phyloP scores from a whole-genome alignment of 148 eudicot genomes.

The Diospyros kaki region DNA sequence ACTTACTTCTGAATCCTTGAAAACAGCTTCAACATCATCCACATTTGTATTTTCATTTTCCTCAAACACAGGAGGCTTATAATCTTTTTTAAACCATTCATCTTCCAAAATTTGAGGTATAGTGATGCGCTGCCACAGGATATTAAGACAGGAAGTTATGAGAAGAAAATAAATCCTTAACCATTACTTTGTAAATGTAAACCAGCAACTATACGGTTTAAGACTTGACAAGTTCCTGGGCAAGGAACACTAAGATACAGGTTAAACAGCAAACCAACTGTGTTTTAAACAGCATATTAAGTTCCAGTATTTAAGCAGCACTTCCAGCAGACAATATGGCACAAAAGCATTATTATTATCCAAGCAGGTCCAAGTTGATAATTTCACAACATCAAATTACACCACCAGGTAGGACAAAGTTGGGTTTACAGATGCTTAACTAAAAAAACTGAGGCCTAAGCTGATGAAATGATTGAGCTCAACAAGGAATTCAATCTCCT shows the following conservation, averaged over 20 bases:
- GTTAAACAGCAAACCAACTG: background rate
- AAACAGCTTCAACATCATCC: conserved; percentile 97
- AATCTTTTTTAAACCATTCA: conserved; percentile 79
- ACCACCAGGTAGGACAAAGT: background rate
- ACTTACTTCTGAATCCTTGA: conserved; percentile 82
- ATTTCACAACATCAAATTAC: background rate
- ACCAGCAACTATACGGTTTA: background rate
- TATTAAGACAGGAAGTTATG: background rate
- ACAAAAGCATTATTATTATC: background rate
- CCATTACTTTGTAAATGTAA: background rate
- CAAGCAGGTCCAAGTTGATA: background rate
- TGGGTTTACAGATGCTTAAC: background rate
- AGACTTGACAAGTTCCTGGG: background rate
- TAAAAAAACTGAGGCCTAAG: background rate
- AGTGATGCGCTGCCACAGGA: conserved; percentile 68
- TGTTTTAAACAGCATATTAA: too few relatives aligned
- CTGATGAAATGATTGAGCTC: background rate
- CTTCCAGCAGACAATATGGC: background rate
- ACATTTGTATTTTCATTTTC: conserved; percentile 73
- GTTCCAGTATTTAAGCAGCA: background rate
- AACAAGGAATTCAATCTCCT: background rate
- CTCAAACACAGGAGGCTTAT: conserved; percentile 68
- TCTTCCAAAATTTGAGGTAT: conserved; percentile 71
- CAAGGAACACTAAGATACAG: background rate
- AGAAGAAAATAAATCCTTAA: background rate